phyloP scores from a whole-genome alignment of 176 grass and related monocot genomes.

The Areca catechu region DNA sequence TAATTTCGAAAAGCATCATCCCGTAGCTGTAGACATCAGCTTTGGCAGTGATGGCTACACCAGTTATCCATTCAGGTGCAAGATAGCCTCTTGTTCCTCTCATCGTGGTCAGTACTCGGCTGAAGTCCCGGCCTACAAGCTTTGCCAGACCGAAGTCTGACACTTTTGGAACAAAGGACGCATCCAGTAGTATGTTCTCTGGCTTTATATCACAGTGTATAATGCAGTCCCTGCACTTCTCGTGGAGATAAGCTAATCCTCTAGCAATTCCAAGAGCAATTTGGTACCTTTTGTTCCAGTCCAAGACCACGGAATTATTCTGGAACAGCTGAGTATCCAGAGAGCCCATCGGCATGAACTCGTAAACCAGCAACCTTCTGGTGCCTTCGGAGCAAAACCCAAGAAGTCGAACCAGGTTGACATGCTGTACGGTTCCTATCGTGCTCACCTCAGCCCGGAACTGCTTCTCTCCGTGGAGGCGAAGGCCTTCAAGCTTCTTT shows the following conservation, averaged over 20 bases:
- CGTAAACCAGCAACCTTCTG: constrained; percentile 11
- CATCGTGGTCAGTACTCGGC: constrained; percentile 16
- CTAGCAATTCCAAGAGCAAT: constrained; percentile 7
- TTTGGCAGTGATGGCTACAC: constrained; percentile 6
- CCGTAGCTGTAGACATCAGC: constrained; percentile 21
- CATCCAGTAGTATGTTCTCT: constrained; percentile 12
- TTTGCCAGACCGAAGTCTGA: constrained; percentile 12
- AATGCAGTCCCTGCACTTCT: constrained; percentile 19
- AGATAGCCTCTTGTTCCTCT: constrained; percentile 16
- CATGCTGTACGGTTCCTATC: constrained; percentile 11
- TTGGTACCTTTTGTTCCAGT: constrained; percentile 11
- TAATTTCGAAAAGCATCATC: constrained; percentile 10
- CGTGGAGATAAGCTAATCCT: constrained; percentile 16
- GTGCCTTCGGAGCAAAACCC: constrained; percentile 18
- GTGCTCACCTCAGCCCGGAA: constrained; percentile 13
- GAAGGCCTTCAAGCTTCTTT: constrained; percentile 11
- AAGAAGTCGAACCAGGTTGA: constrained; percentile 11
- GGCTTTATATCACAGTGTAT: constrained; percentile 18
- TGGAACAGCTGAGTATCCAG: constrained; percentile 1
- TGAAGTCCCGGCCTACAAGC: constrained; percentile 19
- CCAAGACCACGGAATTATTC: neutral
- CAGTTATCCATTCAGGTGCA: constrained; percentile 13
- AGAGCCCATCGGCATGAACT: constrained; percentile 10
- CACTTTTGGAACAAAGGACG: constrained; percentile 8
- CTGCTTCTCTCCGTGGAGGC: constrained; percentile 11